A percentile compares a stretch with the other conserved stretches of the same genome.
phyloP scores from a whole-genome alignment of 2,329 filamentous ascomycete genomes.

The Lachnellula occidentalis region DNA sequence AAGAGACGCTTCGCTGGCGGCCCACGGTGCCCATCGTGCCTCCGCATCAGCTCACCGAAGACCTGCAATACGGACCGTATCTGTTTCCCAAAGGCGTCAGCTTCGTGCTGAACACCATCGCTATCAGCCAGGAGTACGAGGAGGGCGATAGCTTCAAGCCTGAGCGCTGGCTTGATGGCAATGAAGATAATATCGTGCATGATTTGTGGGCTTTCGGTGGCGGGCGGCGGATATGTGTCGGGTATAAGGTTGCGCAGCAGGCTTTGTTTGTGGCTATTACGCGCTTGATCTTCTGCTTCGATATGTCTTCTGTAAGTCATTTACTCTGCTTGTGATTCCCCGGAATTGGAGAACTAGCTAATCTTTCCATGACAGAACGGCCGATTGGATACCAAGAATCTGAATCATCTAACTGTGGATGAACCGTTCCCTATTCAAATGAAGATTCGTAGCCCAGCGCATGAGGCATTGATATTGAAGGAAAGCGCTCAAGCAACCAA shows the following conservation, averaged over 20 bases:
- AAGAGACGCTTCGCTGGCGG: constrained; percentile 41
- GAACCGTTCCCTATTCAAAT: background rate
- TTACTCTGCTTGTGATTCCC: too few relatives aligned
- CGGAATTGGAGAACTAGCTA: too few relatives aligned
- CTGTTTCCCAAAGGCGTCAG: constrained; percentile 24
- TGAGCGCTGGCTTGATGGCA: constrained; percentile 29
- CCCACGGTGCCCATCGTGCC: constrained; percentile 44
- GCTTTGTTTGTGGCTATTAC: background rate
- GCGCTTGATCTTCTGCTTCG: constrained; percentile 1
- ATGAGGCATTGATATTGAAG: background rate
- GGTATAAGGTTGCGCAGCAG: constrained; percentile 4
- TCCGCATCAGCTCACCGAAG: constrained; percentile 46
- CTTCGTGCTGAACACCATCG: constrained; percentile 27
- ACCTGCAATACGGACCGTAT: constrained; percentile 44
- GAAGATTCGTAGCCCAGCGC: background rate
- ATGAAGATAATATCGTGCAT: constrained; percentile 2
- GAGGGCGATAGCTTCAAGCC: constrained; percentile 29
- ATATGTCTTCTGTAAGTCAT: background rate
- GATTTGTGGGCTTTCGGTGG: constrained; percentile 1
- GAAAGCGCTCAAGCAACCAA: background rate
- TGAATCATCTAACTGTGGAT: background rate
- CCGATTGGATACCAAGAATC: background rate
- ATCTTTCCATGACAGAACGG: background rate
- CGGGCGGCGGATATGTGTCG: constrained; percentile 1
- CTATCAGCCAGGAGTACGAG: constrained; percentile 12